Conservation (phyloP, 176 grass and related monocot species). For the Avena atlantica region DNA sequence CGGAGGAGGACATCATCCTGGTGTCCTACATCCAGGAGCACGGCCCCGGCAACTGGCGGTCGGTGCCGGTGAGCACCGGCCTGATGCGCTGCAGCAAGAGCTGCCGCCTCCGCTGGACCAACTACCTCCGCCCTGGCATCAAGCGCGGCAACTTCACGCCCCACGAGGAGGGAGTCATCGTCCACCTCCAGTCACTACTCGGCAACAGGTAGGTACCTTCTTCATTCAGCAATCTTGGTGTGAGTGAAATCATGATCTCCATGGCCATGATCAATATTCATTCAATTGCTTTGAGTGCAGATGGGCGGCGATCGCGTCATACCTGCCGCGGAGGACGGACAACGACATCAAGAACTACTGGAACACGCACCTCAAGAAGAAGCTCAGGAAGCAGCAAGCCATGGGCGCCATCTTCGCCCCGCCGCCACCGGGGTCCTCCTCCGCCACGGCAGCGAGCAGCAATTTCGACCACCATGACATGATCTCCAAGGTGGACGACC, state of each 20-base stretch:
- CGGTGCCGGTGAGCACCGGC: conserved; percentile 73
- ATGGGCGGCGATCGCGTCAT: conserved; percentile 85
- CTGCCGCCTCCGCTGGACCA: conserved; percentile 91
- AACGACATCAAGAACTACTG: conserved; percentile 99
- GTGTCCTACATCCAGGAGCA: conserved; percentile 90
- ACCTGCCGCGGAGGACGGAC: conserved; percentile 85
- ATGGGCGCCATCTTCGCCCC: conserved; percentile 50
- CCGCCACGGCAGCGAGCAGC: neutral
- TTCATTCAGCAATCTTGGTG: neutral
- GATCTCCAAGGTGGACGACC: conserved; percentile 37
- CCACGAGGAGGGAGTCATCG: conserved; percentile 77
- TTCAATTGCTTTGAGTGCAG: conserved; percentile 31
- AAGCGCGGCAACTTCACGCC: conserved; percentile 79
- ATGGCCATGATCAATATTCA: neutral
- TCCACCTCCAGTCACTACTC: conserved; percentile 83
- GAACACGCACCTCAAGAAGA: conserved; percentile 96
- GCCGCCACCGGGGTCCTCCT: conserved; percentile 4
- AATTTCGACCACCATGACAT: conserved; percentile 35
- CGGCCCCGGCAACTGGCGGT: conserved; percentile 85
- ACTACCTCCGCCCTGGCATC: conserved; percentile 86
- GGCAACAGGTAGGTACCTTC: conserved; percentile 67
- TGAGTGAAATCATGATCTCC: neutral
- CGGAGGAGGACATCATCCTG: conserved; percentile 87
- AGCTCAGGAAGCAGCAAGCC: conserved; percentile 73
- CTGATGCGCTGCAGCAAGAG: conserved; percentile 93